phyloP scores from a whole-genome alignment of 2,329 filamentous ascomycete genomes.

The Penicillium sp. region DNA sequence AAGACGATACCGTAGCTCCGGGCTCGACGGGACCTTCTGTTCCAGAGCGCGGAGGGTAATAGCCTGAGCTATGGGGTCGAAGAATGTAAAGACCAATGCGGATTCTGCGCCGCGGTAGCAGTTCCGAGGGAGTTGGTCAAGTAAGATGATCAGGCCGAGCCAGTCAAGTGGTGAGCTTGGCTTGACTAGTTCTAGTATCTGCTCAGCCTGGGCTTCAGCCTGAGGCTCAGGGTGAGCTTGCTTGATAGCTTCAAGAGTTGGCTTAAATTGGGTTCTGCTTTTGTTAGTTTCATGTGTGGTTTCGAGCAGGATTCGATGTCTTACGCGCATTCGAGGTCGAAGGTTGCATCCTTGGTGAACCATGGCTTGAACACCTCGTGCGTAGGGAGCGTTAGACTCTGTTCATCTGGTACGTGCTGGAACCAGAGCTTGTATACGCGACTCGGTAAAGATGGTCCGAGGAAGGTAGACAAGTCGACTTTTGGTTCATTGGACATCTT shows the following conservation, averaged over 20 bases:
- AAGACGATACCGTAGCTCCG: constrained; percentile 40
- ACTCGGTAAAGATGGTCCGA: constrained; percentile 1
- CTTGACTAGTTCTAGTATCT: not conserved
- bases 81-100: constrained; percentile 57
- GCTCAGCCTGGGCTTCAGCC: not conserved
- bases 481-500: constrained; percentile 9
- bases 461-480: constrained; percentile 2
- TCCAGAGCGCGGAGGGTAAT: constrained; percentile 47
- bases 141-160: constrained; percentile 60
- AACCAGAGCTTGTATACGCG: constrained; percentile 16
- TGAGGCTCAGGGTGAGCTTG: not conserved
- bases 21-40: constrained; percentile 32
- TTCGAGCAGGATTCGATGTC: not conserved
- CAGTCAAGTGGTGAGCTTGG: constrained; percentile 22
- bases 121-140: constrained; percentile 69
- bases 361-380: constrained; percentile 3
- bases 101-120: constrained; percentile 59
- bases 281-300: not conserved
- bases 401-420: constrained; percentile 9
- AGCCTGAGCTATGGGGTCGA: constrained; percentile 60
- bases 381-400: constrained; percentile 7
- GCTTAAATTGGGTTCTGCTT: constrained; percentile 5
- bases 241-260: constrained; percentile 9
- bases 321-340: constrained; percentile 16
- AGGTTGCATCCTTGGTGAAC: constrained; percentile 9